Base-by-base conservation (phyloP, 805 yeast species). In the Schwanniomyces polymorphus region DNA sequence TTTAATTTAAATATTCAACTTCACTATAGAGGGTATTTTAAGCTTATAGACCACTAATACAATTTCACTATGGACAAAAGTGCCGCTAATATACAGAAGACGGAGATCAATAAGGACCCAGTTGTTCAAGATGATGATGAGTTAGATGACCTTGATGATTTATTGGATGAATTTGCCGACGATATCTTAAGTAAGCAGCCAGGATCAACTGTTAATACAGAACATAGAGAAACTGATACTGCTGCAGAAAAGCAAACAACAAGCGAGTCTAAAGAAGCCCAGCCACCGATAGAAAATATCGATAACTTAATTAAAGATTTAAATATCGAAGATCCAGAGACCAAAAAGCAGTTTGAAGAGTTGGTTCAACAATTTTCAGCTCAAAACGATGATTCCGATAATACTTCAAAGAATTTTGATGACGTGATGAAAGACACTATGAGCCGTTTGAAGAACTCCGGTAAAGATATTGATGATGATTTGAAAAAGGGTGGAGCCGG, bases 151-250 rank as follows among this genome's bases (percentile, higher is more conserved):
- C 76, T 88, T 51, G 96, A 88, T 55, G 96, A 89, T 57, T 74
- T 89, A 49, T 73, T 92, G 43, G 97, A 91, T 59, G 97, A 91
- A 52, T 87, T 87, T 61, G 88, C 85, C 37, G 88, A 84, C 50
- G 88, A 83, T 47, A 76, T 85, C 0, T 70, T 86, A 46, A 78
- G 78, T 49, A 75, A 80, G 53, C 84, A 86, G 1, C 87, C 86
- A 1, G 87, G 84, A 3, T 68, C 78, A 0, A 70, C 61, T 5
- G 52, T 61, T 55, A 50, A 47, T 21, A 52, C 49, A 8, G 53
- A 48, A 14, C 37, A 56, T 7, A 51, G 53, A 26, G 43, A 45
- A 27, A 39, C 51, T 1, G 52, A 47, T 4, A 25, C 43, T 12
- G 53, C 56, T 21, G 52, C 56, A 38, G 67, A 65, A 14, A 65